phyloP scores from a whole-genome alignment of 345 rosid genomes.

The Bruguiera parviflora region DNA sequence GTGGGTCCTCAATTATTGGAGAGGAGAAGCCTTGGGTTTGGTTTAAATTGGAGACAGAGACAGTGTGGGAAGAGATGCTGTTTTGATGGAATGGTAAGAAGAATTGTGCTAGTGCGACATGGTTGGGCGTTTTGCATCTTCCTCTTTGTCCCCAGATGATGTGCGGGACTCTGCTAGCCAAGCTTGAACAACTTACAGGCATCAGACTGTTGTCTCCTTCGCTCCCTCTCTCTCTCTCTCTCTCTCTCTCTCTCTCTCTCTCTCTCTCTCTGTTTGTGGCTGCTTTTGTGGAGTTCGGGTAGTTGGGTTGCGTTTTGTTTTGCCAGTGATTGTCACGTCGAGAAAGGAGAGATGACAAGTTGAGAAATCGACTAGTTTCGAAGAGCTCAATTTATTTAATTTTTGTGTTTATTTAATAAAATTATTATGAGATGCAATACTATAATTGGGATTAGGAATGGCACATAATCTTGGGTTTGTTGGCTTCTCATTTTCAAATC shows the following conservation, averaged over 20 bases:
- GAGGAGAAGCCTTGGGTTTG: constrained; percentile 15
- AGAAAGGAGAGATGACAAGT: not conserved
- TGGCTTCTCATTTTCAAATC: no score
- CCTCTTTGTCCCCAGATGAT: constrained; percentile 11
- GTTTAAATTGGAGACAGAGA: constrained; percentile 23
- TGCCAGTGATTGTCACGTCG: not conserved
- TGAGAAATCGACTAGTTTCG: not conserved
- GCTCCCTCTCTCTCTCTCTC: not conserved
- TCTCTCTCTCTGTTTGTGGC: not conserved
- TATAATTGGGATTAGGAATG: no score
- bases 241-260: no score
- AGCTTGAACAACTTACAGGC: constrained; percentile 41
- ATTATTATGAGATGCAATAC: no score
- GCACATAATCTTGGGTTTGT: no score
- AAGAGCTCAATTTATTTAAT: no score
- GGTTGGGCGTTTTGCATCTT: not conserved
- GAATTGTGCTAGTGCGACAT: constrained; percentile 7
- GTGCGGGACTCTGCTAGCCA: constrained; percentile 29
- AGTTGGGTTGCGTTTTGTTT: not conserved
- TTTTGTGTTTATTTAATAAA: no score
- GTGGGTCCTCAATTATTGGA: constrained; percentile 29
- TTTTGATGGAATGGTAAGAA: not conserved
- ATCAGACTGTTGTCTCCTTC: constrained; percentile 14
- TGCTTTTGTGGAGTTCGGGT: not conserved
- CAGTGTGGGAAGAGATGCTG: constrained; percentile 10